These are phyloP conservation scores for Aegilops speltoides DNA, from an alignment of 176 grass and related monocot genomes.

Conservation along the genomic window DNA sequence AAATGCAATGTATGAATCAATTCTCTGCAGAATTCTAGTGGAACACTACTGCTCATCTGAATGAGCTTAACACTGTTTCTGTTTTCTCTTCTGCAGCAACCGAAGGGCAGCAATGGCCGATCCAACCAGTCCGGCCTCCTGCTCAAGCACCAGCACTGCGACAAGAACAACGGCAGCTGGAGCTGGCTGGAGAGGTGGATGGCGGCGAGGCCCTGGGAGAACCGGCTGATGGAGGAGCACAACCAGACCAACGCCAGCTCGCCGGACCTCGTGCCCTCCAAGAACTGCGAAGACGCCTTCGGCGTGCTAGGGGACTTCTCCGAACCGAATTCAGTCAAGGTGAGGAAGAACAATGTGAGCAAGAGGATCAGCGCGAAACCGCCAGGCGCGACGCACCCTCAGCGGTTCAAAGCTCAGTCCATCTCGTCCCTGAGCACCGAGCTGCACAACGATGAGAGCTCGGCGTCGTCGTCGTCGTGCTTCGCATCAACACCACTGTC, in stretches of 20 bases:
- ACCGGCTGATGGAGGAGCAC: slow-evolving; percentile 83
- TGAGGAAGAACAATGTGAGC: slow-evolving; percentile 67
- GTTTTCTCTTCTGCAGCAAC: slow-evolving; percentile 46
- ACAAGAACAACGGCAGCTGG: slow-evolving; percentile 77
- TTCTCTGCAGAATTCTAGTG: not conserved
- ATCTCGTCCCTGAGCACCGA: slow-evolving; percentile 82
- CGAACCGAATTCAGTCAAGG: slow-evolving; percentile 61
- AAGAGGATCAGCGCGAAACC: slow-evolving; percentile 69
- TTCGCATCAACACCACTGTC: slow-evolving; percentile 72
- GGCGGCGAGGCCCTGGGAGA: slow-evolving; percentile 88
- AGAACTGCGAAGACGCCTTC: slow-evolving; percentile 44
- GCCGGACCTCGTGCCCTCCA: slow-evolving; percentile 32
- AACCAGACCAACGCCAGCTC: slow-evolving; percentile 48
- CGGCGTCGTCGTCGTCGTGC: slow-evolving; percentile 70
- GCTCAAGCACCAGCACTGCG: slow-evolving; percentile 55
- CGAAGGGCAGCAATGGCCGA: slow-evolving; percentile 37
- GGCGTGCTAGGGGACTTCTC: slow-evolving; percentile 39
- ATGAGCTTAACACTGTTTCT: not conserved
- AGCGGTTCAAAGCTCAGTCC: slow-evolving; percentile 48
- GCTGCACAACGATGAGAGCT: slow-evolving; percentile 77
- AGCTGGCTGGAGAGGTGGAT: slow-evolving; percentile 98
- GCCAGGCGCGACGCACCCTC: slow-evolving; percentile 32
- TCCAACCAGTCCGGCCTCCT: slow-evolving; percentile 41
- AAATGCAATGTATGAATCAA: slow-evolving; percentile 39
- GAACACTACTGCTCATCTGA: not conserved